Evolutionary conservation across 129 eudicot genomes (phyloP), one percentile per base, ranked within the genome.

Genomic region (Erigeron canadensis): DNA sequence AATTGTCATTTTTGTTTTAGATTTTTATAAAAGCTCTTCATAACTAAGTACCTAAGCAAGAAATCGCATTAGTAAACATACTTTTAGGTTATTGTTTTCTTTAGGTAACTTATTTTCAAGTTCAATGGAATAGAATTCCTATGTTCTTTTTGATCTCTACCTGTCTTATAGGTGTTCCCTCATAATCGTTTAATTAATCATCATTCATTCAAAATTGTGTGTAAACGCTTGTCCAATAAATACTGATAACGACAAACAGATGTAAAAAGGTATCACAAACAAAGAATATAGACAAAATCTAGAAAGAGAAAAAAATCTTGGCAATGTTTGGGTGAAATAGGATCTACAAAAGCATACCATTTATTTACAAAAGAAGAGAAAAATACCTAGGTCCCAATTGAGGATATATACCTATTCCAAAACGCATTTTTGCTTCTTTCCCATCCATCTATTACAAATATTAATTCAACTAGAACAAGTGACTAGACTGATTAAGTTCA

Each of bases 401-500:
- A 54, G 81, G 39, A 77, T 70, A 77, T 63, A 77, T 77, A 63
- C 81, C 65, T 69, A 65, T 62, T 51, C 66, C 72, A 70, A 51
- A 51, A 53, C 72, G 54, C 67, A 78, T n/a, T 28, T 56, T 21
- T 69, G 42, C 72, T 55, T 46, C 53, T 19, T 77, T 77, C 60
- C 65, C 37, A 18, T 69, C 77, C 72, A 53, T 39, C 58, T 76
- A 38, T 63, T 63, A 70, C 70, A 44, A 45, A 45, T 8, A 45
- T 37, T 28, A 21, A n/a, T n/a, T n/a, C n/a, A n/a, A n/a, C n/a
- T n/a, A n/a, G n/a, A 43, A 63, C 48, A 13, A 39, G 23, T 9
- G 38, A 5, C 50, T 63, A 57, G 57, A 44, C 55, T 55, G 19
- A 53, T 64, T 63, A 43, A 53, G 38, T 13, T 65, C n/a, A 50